Evolutionary conservation across 75 land plant genomes (phyloP), one percentile per base, ranked within the genome.

Genomic region (Pinus taeda): DNA sequence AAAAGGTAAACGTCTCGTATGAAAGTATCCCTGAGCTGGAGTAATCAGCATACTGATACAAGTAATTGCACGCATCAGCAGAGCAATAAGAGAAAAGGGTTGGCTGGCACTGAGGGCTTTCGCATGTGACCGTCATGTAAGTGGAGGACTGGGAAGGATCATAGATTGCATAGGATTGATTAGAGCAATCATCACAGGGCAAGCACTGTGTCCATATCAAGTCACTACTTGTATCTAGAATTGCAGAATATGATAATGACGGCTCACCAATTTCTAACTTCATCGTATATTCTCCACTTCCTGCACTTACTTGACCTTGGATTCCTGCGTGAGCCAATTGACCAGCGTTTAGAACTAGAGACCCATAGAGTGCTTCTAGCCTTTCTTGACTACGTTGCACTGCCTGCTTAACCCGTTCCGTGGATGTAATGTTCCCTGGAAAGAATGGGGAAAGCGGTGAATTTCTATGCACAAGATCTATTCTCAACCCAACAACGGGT

Each of bases 21-120:
- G 76, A 17, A 9, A 84, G 55, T 0, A 15, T 60, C 2, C 85
- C 79, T 15, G 57, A 24, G 58, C 79, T 80, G 13, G 29, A 84
- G 2, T 66, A 70, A 77, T 84, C 85, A 15, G 83, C 83, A 74
- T 84, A 1, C 33, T 33, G 33, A 2, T 33, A 33, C 1, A 33
- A 33, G 33, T 33, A 33, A 33, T 33, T 1, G 33, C 33, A 33
- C 33, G 1, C 33, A 33, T 33, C 33, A 33, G 33, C 1, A 33
- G 33, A 33, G 42, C 4, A 39, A 39, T 39, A 39, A 4, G 6
- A 39, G 5, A 3, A 1, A 33, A 2, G 33, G 33, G 2, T 33
- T 33, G 33, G 1, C 7, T 26, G 6, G 5, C 78, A 77, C 24
- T 65, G 12, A 37, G 73, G 37, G 30, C 45, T 17, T 24, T 21